phyloP scores from a whole-genome alignment of 2,329 filamentous ascomycete genomes.

The Microdochium nivale region DNA sequence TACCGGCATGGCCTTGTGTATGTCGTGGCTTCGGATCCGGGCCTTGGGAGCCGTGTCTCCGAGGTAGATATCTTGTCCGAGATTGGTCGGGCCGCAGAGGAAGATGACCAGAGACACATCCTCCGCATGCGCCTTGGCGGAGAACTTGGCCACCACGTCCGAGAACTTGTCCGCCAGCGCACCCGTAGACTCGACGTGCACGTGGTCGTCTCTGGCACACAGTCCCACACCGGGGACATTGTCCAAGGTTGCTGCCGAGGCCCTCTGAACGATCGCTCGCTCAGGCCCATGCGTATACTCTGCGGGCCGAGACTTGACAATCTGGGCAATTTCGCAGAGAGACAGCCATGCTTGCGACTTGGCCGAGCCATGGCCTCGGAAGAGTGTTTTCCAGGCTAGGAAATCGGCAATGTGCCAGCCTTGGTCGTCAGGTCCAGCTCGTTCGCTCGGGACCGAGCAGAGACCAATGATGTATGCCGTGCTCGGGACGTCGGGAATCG shows the following conservation, averaged over 20 bases:
- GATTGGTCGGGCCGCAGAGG: constrained; percentile 16
- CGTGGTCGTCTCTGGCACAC: not conserved
- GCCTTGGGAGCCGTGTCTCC: constrained; percentile 3
- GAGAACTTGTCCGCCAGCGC: constrained; percentile 12
- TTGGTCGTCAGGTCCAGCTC: constrained; percentile 12
- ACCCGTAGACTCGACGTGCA: constrained; percentile 9
- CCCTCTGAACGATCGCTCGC: not conserved
- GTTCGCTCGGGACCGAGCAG: constrained; percentile 14
- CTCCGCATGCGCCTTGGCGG: constrained; percentile 3
- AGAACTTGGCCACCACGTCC: constrained; percentile 7
- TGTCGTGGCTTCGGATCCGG: constrained; percentile 8
- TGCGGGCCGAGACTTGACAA: constrained; percentile 5
- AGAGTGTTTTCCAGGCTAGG: constrained; percentile 17
- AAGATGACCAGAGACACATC: constrained; percentile 14
- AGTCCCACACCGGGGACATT: not conserved
- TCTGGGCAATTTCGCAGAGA: constrained; percentile 10
- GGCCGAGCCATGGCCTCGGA: constrained; percentile 8
- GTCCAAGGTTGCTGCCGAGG: not conserved
- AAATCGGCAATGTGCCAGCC: constrained; percentile 20
- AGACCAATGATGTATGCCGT: constrained; percentile 13
- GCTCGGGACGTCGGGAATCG: constrained; percentile 10
- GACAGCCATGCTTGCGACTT: constrained; percentile 16
- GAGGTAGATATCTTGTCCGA: constrained; percentile 20
- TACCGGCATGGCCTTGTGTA: constrained; percentile 9
- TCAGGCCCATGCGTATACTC: not conserved